These are phyloP conservation scores for Coix lacrymajobi DNA, from an alignment of 176 grass and related monocot species.

Conservation along the genomic window DNA sequence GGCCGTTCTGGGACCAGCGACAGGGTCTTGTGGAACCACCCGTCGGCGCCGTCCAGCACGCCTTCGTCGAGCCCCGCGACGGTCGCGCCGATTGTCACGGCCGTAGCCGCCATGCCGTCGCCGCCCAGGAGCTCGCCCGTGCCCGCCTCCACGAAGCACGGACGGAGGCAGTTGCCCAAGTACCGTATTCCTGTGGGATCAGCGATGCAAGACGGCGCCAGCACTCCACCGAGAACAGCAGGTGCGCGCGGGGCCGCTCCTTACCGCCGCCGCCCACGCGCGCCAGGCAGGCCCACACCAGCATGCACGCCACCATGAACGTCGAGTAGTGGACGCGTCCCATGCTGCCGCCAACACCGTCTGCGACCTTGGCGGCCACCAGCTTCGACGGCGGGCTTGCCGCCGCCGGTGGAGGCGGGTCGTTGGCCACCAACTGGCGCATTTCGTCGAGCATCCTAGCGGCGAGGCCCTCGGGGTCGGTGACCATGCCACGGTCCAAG, in stretches of 20 bases:
- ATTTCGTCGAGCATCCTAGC: constrained; percentile 78
- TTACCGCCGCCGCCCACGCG: too few species aligned
- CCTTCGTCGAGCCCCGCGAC: constrained; percentile 56
- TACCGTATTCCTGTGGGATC: too few species aligned
- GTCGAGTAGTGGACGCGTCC: too few species aligned
- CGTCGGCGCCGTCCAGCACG: constrained; percentile 62
- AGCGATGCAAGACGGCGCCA: too few species aligned
- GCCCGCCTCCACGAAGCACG: constrained; percentile 71
- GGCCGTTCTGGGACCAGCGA: constrained; percentile 59
- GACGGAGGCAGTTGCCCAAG: too few species aligned
- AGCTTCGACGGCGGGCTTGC: constrained; percentile 29
- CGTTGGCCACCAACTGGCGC: constrained; percentile 46
- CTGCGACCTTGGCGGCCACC: too few species aligned
- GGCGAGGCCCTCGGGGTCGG: constrained; percentile 58
- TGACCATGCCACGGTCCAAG: constrained; percentile 43
- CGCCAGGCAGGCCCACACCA: too few species aligned
- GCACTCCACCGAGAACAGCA: too few species aligned
- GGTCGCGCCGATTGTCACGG: constrained; percentile 47
- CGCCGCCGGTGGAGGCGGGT: constrained; percentile 24
- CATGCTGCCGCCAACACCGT: too few species aligned
- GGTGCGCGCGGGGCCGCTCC: too few species aligned
- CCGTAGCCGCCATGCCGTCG: constrained; percentile 44
- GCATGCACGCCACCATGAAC: too few species aligned
- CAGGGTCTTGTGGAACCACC: constrained; percentile 74
- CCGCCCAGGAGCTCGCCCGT: constrained; percentile 30